Percentiles rank a stretch among this genome's conserved stretches.
Conservation (phyloP, 208 protist genomes). For the Leishmania martiniquensis region DNA sequence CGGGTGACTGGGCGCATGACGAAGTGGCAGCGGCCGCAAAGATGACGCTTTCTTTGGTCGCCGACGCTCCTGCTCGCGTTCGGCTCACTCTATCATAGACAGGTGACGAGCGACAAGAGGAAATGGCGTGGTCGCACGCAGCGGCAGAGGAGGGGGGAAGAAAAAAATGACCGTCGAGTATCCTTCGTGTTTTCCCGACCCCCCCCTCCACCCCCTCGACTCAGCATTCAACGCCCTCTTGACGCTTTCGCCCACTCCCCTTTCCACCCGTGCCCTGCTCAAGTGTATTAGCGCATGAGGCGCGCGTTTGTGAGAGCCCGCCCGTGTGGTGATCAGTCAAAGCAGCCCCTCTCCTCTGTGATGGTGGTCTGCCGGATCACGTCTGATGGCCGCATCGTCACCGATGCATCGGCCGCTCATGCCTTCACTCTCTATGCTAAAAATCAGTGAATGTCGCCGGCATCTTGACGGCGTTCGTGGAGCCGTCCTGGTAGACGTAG, state of each 20-base stretch:
- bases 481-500: conserved; percentile 83
- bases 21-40: too few relatives aligned
- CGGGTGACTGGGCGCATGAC: background rate
- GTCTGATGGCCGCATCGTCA: background rate
- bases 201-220: background rate
- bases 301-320: too few relatives aligned
- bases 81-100: background rate
- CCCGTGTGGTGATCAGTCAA: background rate
- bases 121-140: too few relatives aligned
- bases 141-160: too few relatives aligned
- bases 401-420: background rate
- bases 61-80: too few relatives aligned
- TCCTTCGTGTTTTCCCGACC: too few relatives aligned
- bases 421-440: conserved; percentile 16
- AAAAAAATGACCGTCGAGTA: too few relatives aligned
- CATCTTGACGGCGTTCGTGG: conserved; percentile 85
- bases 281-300: background rate
- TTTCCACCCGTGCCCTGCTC: background rate
- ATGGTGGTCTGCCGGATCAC: background rate
- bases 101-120: background rate
- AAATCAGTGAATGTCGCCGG: conserved; percentile 72
- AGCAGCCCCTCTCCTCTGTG: background rate
- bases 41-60: too few relatives aligned
- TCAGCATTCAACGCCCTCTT: background rate
- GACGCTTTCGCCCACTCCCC: background rate